Conservation (phyloP, 169 alveolate genomes). For the Eimeria sp. region DNA sequence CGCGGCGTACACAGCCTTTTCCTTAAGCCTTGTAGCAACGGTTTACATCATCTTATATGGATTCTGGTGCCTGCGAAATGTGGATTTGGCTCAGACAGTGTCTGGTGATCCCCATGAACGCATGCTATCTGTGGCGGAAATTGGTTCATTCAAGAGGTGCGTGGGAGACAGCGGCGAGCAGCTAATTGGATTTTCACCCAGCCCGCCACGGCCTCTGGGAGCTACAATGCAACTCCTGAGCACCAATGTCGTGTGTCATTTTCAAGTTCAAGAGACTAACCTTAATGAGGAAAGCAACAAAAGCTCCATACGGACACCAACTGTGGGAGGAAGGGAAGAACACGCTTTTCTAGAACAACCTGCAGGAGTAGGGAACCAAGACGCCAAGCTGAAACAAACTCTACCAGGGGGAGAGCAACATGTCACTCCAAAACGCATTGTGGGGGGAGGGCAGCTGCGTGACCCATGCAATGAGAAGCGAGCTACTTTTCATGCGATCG, state of each 20-base stretch:
- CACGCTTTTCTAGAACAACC: too few species aligned
- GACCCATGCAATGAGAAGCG: not conserved
- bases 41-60: not conserved
- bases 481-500: not conserved
- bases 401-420: too few species aligned
- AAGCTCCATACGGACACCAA: too few species aligned
- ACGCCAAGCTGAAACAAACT: too few species aligned
- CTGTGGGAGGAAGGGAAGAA: too few species aligned
- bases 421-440: not conserved
- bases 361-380: too few species aligned
- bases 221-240: not conserved
- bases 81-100: not conserved
- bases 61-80: constrained; percentile 21
- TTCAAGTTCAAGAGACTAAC: not conserved
- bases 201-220: not conserved
- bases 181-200: not conserved
- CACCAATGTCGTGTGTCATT: not conserved
- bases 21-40: not conserved
- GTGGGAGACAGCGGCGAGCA: not conserved
- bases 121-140: not conserved
- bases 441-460: not conserved
- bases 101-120: not conserved
- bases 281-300: not conserved
- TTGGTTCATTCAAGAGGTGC: not conserved
- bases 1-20: not conserved